Conservation (phyloP, 1,284 basidiomycete species). For the Phellinidium pouzarii region DNA sequence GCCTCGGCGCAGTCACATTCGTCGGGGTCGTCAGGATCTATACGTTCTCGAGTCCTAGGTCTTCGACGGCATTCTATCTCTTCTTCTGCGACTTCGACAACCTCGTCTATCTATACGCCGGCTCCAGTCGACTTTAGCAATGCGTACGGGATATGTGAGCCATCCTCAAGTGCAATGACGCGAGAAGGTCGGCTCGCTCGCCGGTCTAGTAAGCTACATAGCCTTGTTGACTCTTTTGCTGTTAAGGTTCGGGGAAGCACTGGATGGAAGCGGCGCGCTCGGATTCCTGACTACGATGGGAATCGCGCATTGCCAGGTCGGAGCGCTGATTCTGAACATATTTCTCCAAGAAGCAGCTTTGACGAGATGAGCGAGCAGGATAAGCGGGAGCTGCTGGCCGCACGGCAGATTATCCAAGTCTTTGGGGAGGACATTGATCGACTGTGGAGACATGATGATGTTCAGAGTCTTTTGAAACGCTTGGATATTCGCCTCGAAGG, state of each 20-base stretch:
- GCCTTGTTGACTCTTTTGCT: constrained; percentile 15
- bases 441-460: constrained; percentile 41
- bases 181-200: background rate
- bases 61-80: constrained; percentile 13
- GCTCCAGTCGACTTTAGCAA: background rate
- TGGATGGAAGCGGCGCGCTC: constrained; percentile 17
- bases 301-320: background rate
- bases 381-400: constrained; percentile 32
- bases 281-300: constrained; percentile 3
- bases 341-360: background rate
- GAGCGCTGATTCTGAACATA: too few relatives aligned
- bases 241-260: constrained; percentile 16
- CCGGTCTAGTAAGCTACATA: background rate
- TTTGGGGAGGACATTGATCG: constrained; percentile 47
- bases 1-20: constrained; percentile 4
- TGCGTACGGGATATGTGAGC: background rate
- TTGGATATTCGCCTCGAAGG: constrained; percentile 43
- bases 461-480: constrained; percentile 35
- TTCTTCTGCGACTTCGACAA: constrained; percentile 10
- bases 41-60: background rate
- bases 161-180: background rate
- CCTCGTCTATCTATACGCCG: background rate
- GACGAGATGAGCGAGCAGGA: constrained; percentile 10
- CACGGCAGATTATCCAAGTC: constrained; percentile 43
- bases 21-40: background rate